phyloP scores from a whole-genome alignment of 768 basidiomycete species.

The Phanerochaete carnosa region DNA sequence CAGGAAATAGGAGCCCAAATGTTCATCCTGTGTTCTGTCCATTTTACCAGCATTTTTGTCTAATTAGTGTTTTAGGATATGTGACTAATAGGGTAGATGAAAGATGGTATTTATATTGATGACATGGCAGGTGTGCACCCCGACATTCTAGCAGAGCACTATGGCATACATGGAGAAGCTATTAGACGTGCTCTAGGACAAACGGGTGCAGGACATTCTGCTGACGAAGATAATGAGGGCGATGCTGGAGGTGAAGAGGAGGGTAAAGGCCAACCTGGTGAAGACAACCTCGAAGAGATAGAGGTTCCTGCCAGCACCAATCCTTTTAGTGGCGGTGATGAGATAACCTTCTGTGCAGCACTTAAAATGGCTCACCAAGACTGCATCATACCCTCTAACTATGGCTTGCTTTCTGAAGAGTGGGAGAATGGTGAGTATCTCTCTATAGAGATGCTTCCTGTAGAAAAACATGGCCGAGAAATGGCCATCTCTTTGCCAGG shows the following conservation, averaged over 20 bases:
- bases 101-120: constrained; percentile 16
- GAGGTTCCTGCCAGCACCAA: too few species aligned
- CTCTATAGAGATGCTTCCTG: background rate
- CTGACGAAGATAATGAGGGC: constrained; percentile 6
- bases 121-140: constrained; percentile 14
- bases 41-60: background rate
- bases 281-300: too few species aligned
- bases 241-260: too few species aligned
- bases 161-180: constrained; percentile 6
- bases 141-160: constrained; percentile 13
- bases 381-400: background rate
- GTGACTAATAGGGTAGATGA: constrained; percentile 13
- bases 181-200: background rate
- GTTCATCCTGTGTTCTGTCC: constrained; percentile 5
- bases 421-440: constrained; percentile 8
- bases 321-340: too few species aligned
- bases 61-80: constrained; percentile 13
- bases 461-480: too few species aligned
- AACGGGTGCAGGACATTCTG: constrained; percentile 14
- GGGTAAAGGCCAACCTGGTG: too few species aligned
- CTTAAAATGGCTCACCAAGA: too few species aligned
- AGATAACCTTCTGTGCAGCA: too few species aligned
- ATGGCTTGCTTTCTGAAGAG: constrained; percentile 1
- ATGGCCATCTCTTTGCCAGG: too few species aligned
- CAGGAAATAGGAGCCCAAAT: constrained; percentile 21